Evolutionary conservation across 1,284 basidiomycete genomes (phyloP).

Genomic region (Melampsora larici-populina): DNA sequence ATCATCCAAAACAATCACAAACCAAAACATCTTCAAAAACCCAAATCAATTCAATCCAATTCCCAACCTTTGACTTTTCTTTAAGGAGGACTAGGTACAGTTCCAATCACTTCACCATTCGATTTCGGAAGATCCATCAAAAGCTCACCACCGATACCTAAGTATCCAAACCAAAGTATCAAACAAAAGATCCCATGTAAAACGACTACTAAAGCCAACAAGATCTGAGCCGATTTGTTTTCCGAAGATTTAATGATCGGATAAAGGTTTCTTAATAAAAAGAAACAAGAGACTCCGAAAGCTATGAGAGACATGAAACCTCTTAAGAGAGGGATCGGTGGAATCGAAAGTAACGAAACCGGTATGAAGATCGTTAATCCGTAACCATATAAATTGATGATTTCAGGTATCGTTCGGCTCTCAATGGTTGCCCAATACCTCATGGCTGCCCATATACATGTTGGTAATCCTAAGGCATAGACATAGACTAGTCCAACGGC

Average conservation of each 20-base stretch:
- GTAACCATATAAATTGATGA: slow-evolving; percentile 59
- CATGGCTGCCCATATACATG: slow-evolving; percentile 72
- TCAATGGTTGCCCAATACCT: slow-evolving; percentile 73
- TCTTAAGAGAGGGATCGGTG: slow-evolving; percentile 45
- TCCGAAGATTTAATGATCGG: slow-evolving; percentile 78
- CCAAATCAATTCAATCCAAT: too few species aligned
- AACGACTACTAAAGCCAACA: slow-evolving; percentile 61
- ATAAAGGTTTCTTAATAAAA: slow-evolving; percentile 78
- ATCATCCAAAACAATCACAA: too few species aligned
- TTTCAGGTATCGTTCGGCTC: slow-evolving; percentile 77
- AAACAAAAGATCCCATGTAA: slow-evolving; percentile 49
- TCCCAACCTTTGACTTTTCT: too few species aligned
- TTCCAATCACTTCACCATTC: slow-evolving; percentile 27
- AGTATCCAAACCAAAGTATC: slow-evolving; percentile 49
- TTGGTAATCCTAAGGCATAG: slow-evolving; percentile 75
- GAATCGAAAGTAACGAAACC: slow-evolving; percentile 56
- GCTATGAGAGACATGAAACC: slow-evolving; percentile 61
- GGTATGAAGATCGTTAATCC: slow-evolving; percentile 58
- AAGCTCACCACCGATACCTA: slow-evolving; percentile 46
- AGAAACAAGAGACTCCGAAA: slow-evolving; percentile 67
- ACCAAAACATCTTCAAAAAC: too few species aligned
- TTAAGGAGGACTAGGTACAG: slow-evolving; percentile 26
- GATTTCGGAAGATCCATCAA: slow-evolving; percentile 1
- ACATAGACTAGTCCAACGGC: slow-evolving; percentile 77
- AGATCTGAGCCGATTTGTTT: slow-evolving; percentile 72